Evolutionary conservation across 257 asterid genomes (phyloP), one percentile per base, ranked within the genome.

Genomic region (Scutellaria baicalensis): DNA sequence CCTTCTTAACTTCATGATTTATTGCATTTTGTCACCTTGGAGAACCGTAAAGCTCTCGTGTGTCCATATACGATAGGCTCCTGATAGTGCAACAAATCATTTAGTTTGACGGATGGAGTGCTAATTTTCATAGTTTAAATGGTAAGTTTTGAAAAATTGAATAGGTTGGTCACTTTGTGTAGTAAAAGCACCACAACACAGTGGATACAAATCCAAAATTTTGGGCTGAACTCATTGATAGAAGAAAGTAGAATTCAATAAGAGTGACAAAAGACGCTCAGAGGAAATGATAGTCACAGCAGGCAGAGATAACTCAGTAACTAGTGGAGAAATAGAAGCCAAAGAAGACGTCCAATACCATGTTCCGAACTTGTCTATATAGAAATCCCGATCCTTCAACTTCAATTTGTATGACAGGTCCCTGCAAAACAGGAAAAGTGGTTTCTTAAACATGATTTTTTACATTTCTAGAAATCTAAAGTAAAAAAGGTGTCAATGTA

Each of bases 351-450:
- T 71, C 18, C 51, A 57, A 13, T 89, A 93, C 99, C 96, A 93
- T 93, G 85, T 93, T 93, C 45, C 96, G 86, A 74, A 91, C 96
- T 91, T 90, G 98, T 80, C 97, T 74, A 59, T 88, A 93, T 55
- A 91, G 77, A 81, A 93, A 93, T 38, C 97, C 97, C 50, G 97
- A 83, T 47, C 97, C 99, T 84, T 91, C 97, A 35, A 91, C 96
- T 78, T 91, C 95, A 74, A 91, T 85, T 76, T 81, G 97, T 86
- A 93, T 69, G 35, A 90, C 75, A 71, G 90, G 91, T 50, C 98
- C 97, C 98, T 90, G 77, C 74, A 77, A 50, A 65, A 75, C 63
- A 76, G 17, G 43, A 75, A 40, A 16, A 23, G 18, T 58, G 36
- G 47, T 13, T 65, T 68, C 10, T 60, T 7, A 52, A 45, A 54